These are phyloP conservation scores for Papiliotrema flavescens DNA, from an alignment of 1,284 basidiomycete genomes.

Conservation along the genomic window DNA sequence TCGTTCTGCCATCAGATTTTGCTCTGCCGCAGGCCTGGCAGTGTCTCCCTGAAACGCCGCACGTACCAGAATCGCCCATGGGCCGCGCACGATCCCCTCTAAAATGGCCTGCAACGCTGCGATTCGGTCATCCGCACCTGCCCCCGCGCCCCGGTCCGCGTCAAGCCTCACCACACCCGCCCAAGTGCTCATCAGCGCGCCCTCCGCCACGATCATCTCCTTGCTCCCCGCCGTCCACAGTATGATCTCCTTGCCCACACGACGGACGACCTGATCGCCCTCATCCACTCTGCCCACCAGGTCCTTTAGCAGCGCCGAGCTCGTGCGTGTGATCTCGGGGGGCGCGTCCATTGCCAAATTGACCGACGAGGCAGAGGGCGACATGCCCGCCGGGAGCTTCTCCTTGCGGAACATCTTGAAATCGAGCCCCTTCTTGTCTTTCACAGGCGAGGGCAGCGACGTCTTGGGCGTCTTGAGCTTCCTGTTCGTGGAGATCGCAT, in stretches of 20 bases:
- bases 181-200: slow-evolving; percentile 34
- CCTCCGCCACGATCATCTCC: slow-evolving; percentile 31
- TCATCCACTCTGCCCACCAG: slow-evolving; percentile 33
- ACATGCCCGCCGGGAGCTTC: slow-evolving; percentile 11
- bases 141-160: slow-evolving; percentile 31
- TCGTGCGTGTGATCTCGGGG: slow-evolving; percentile 23
- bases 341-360: slow-evolving; percentile 1
- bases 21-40: too few species aligned
- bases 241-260: slow-evolving; percentile 42
- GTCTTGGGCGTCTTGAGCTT: slow-evolving; percentile 8
- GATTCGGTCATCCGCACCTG: slow-evolving; percentile 17
- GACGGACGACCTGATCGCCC: slow-evolving; percentile 33
- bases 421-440: slow-evolving; percentile 8
- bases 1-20: slow-evolving; percentile 32
- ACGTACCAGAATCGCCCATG: slow-evolving; percentile 43
- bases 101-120: slow-evolving; percentile 37
- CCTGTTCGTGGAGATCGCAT: slow-evolving; percentile 36
- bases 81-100: slow-evolving; percentile 28
- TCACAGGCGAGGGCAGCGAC: slow-evolving; percentile 5
- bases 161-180: slow-evolving; percentile 38
- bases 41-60: neutral
- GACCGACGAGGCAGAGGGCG: neutral
- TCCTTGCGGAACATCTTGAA: slow-evolving; percentile 46
- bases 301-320: slow-evolving; percentile 27
- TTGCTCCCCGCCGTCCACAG: slow-evolving; percentile 37